Percentiles rank a stretch among this genome's conserved stretches.
Evolutionary conservation across 1,284 basidiomycete genomes (phyloP).

Genomic region (Naganishia albida): DNA sequence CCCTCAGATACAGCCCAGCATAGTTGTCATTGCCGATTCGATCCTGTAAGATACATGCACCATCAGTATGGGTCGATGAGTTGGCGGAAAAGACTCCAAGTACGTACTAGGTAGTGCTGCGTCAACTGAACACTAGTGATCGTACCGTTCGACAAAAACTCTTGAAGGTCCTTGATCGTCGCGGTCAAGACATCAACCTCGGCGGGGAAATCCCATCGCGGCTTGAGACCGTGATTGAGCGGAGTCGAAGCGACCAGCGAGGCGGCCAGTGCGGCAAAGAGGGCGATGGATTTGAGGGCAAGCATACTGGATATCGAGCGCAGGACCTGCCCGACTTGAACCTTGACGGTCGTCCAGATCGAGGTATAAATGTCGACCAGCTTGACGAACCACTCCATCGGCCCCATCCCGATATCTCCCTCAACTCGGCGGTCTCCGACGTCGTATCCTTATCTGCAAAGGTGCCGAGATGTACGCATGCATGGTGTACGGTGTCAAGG

Average conservation of each 20-base stretch:
- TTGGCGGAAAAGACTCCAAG: no score
- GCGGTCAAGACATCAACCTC: constrained; percentile 31
- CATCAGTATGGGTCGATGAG: background rate
- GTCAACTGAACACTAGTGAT: constrained; percentile 39
- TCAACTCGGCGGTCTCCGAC: no score
- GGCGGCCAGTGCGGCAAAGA: constrained; percentile 3
- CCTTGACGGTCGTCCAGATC: no score
- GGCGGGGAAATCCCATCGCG: constrained; percentile 17
- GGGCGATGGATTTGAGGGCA: background rate
- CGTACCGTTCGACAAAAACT: constrained; percentile 36
- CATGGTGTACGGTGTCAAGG: no score
- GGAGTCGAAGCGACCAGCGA: constrained; percentile 6
- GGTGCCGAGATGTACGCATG: no score
- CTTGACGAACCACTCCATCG: no score
- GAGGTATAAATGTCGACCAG: no score
- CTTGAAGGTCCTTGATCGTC: constrained; percentile 37
- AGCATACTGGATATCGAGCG: background rate
- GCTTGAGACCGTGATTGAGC: constrained; percentile 1
- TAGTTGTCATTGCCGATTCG: constrained; percentile 29
- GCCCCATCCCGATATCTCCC: no score
- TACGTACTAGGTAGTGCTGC: constrained; percentile 36
- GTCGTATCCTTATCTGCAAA: no score
- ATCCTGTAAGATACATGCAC: constrained; percentile 7
- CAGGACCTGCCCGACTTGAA: no score
- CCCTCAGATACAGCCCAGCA: constrained; percentile 13